Conservation (phyloP, 345 rosid genomes). For the Pistacia integerrima region DNA sequence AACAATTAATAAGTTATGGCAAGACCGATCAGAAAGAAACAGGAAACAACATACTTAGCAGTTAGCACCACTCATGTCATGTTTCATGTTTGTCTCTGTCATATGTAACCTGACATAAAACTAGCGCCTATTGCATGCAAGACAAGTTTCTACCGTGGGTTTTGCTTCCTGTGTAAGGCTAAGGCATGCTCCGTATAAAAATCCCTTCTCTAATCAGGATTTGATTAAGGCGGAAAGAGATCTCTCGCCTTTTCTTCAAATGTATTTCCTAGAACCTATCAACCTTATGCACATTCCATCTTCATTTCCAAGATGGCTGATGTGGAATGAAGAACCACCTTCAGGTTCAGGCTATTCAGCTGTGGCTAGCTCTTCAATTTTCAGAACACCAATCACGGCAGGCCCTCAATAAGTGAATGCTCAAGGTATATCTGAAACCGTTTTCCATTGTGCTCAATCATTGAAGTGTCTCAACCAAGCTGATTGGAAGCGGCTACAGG, state of each 20-base stretch:
- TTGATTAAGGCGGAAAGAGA: not conserved
- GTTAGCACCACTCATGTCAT: not conserved
- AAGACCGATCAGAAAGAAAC: constrained; percentile 5
- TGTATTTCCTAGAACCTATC: constrained; percentile 17
- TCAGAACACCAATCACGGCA: constrained; percentile 31
- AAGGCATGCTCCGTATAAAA: not conserved
- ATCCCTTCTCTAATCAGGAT: constrained; percentile 11
- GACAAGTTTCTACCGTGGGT: not conserved
- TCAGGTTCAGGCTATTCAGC: constrained; percentile 7
- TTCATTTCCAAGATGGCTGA: constrained; percentile 15
- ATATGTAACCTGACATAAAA: constrained; percentile 8
- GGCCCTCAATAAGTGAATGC: constrained; percentile 27
- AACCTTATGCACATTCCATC: constrained; percentile 9
- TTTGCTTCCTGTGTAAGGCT: constrained; percentile 12
- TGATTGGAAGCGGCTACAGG: constrained; percentile 25
- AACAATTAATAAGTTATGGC: constrained; percentile 32
- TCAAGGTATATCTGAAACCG: constrained; percentile 30
- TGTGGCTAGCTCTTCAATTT: constrained; percentile 19
- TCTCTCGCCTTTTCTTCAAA: constrained; percentile 14
- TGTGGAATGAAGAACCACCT: constrained; percentile 13
- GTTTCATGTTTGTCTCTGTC: not conserved
- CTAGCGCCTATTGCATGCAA: not conserved
- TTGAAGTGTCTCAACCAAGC: constrained; percentile 30
- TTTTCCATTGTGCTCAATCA: not conserved
- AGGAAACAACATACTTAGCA: not conserved